phyloP scores from a whole-genome alignment of 2,329 filamentous ascomycete genomes.

The Penicillium concentricum region DNA sequence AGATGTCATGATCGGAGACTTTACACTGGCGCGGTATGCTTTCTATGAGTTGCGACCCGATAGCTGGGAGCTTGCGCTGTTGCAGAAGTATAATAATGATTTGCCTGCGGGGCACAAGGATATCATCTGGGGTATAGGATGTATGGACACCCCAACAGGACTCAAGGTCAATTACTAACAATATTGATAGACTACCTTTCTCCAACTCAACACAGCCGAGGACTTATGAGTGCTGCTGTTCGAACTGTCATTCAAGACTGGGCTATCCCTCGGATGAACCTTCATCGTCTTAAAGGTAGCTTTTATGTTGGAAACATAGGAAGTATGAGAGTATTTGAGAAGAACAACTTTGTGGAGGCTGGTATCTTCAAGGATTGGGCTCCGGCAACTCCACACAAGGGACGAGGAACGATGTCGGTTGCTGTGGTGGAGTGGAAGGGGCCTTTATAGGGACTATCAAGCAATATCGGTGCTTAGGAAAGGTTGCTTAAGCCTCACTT shows the following conservation, averaged over 20 bases:
- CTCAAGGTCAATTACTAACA: background rate
- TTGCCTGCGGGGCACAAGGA: conserved; percentile 21
- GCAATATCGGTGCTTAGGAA: background rate
- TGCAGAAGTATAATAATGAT: conserved; percentile 18
- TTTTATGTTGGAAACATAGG: conserved; percentile 27
- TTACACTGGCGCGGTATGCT: conserved; percentile 20
- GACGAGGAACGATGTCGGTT: conserved; percentile 23
- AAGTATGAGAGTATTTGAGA: conserved; percentile 28
- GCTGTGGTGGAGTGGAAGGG: conserved; percentile 14
- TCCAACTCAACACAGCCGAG: conserved; percentile 28
- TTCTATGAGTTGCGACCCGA: conserved; percentile 25
- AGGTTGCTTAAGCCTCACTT: background rate
- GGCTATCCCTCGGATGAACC: conserved; percentile 31
- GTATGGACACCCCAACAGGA: conserved; percentile 8
- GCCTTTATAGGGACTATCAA: background rate
- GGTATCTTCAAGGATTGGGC: conserved; percentile 20
- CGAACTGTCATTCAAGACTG: conserved; percentile 25
- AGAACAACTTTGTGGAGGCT: conserved; percentile 27
- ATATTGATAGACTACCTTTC: conserved; percentile 22
- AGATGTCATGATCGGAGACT: conserved; percentile 26
- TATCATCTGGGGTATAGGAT: conserved; percentile 28
- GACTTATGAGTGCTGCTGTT: conserved; percentile 30
- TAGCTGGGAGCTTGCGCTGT: conserved; percentile 16
- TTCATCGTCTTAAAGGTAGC: conserved; percentile 17
- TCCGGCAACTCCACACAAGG: conserved; percentile 11